Evolutionary conservation across 2,329 filamentous ascomycete genomes (phyloP).

Genomic region (Aspergillus sp.): DNA sequence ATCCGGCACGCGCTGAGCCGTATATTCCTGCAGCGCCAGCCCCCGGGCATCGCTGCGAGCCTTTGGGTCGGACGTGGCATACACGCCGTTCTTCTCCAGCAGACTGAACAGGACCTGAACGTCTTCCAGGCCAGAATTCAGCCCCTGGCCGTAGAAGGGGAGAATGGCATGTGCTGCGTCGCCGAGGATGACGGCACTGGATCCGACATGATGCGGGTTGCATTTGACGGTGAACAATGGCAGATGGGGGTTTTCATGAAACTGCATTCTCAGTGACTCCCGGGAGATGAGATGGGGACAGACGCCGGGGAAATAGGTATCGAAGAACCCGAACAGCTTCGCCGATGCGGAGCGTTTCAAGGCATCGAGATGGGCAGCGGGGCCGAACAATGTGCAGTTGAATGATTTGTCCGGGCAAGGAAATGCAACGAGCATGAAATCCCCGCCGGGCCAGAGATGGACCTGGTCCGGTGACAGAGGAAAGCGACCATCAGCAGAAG

Average conservation of each 20-base stretch:
- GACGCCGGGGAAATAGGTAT: constrained; percentile 82
- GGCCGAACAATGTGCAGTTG: constrained; percentile 90
- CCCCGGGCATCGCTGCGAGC: constrained; percentile 45
- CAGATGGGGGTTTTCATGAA: constrained; percentile 79
- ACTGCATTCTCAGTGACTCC: constrained; percentile 69
- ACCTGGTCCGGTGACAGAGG: constrained; percentile 87
- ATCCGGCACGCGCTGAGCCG: constrained; percentile 69
- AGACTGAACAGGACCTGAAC: constrained; percentile 82
- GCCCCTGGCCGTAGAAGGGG: constrained; percentile 96
- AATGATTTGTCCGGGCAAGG: constrained; percentile 87
- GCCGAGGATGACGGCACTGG: constrained; percentile 79
- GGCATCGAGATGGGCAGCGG: constrained; percentile 64
- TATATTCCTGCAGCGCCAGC: constrained; percentile 70
- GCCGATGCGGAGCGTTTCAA: constrained; percentile 62
- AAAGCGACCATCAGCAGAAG: constrained; percentile 58
- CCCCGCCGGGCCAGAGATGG: constrained; percentile 93
- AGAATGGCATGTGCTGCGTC: constrained; percentile 98
- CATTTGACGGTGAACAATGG: constrained; percentile 94
- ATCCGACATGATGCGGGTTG: constrained; percentile 78
- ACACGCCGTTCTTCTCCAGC: constrained; percentile 66
- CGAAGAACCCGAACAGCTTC: constrained; percentile 81
- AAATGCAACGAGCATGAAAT: constrained; percentile 98
- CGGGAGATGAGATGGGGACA: constrained; percentile 60
- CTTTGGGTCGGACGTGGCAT: constrained; percentile 36
- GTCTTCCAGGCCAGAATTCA: constrained; percentile 95